Base-by-base conservation (phyloP, 2,329 filamentous ascomycete species). In the Hypoxylon sp. region DNA sequence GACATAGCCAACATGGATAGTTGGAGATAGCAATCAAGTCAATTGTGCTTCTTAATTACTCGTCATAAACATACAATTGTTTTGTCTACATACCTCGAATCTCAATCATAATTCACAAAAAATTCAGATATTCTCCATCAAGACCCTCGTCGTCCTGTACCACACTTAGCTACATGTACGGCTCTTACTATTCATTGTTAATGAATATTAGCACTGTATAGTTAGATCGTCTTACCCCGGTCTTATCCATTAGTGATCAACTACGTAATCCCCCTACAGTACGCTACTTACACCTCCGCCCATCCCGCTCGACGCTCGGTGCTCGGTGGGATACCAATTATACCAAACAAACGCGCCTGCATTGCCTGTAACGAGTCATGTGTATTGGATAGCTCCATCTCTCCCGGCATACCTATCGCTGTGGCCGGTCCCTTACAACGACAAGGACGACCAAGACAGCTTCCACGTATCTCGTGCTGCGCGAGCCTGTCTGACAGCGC, bases 401-500 rank as follows among this genome's bases (percentile, higher is more conserved):
- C 19, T 19, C 47, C 33, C 47, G 44, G 56, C 47, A 35, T 31
- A 54, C 58, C 58, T 44, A 48, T 39, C 31, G 31, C 44, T 13
- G 31, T 37, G 53, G 47, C 37, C 46, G 24, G 46, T 46, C 61
- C 53, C 47, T 53, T 39, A 64, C 14, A 24, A 42, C 35, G 35
- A 55, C 47, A 31, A 31, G 5, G 29, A 6, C 29, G 29, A 31
- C 29, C 35, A 44, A 63, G 46, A 52, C 60, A 9, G 35, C 50
- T 22, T 64, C 67, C 67, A 70, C 67, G 67, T 70, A 62, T 61
- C 37, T 51, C 52, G 33, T 31, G 35, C 44, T 44, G 55, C 63
- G 54, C 50, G 53, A 68, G 54, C 56, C 62, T 29, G 55, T 52
- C 56, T 67, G 67, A 67, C 67, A 70, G 67, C 67, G 56, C 67